Evolutionary conservation across 768 basidiomycete species (phyloP).

Genomic region (Tricholoma sp.): DNA sequence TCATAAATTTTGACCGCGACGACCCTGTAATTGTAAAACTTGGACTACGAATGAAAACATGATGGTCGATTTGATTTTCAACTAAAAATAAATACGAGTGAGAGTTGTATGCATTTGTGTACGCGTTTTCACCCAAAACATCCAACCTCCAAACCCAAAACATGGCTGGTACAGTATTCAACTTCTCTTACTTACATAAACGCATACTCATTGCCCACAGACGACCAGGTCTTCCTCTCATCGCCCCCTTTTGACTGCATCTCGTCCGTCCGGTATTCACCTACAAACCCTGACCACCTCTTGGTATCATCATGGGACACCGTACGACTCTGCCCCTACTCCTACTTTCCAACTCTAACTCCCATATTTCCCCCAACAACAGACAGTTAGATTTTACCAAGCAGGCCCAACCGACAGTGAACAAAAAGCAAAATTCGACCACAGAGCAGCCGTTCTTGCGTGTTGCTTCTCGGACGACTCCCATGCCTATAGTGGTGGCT

Average conservation of each 20-base stretch:
- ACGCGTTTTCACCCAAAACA: too few species aligned
- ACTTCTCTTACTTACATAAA: not conserved
- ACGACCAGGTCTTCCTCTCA: conserved; percentile 33
- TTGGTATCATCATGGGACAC: conserved; percentile 86
- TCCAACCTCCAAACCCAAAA: too few species aligned
- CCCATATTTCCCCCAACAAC: not conserved
- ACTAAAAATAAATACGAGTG: too few species aligned
- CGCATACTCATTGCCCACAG: conserved; percentile 3
- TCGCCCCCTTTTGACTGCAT: conserved; percentile 85
- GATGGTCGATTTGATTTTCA: too few species aligned
- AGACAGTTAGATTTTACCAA: conserved; percentile 47
- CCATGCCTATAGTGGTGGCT: conserved; percentile 79
- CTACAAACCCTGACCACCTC: conserved; percentile 70
- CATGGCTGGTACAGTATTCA: not conserved
- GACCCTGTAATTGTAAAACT: too few species aligned
- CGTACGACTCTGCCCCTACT: conserved; percentile 24
- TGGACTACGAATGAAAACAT: too few species aligned
- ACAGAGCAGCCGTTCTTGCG: conserved; percentile 84
- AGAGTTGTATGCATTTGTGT: too few species aligned
- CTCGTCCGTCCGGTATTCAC: conserved; percentile 76
- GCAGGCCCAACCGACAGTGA: conserved; percentile 57
- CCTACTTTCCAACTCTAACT: not conserved
- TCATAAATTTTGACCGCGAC: too few species aligned
- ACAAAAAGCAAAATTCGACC: conserved; percentile 77
- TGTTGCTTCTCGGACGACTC: conserved; percentile 66